Conservation (phyloP, 306 rosid genomes). For the Castanea mollissima region DNA sequence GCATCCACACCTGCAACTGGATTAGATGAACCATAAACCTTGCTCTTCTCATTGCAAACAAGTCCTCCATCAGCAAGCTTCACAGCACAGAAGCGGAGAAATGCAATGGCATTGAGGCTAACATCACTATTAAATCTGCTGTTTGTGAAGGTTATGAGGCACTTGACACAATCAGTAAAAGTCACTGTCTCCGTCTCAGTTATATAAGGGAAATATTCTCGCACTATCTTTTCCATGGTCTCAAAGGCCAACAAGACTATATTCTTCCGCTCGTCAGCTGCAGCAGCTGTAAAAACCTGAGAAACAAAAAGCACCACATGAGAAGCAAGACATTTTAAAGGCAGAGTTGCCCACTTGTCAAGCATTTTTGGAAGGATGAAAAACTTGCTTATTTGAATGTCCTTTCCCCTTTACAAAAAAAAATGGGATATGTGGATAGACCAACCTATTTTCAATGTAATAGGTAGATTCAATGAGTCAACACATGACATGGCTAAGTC, state of each 20-base stretch:
- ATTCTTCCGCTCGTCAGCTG: slow-evolving; percentile 93
- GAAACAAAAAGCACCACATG: slow-evolving; percentile 30
- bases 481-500: background rate
- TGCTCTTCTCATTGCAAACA: slow-evolving; percentile 64
- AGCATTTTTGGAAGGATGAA: background rate
- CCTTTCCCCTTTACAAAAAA: background rate
- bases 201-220: slow-evolving; percentile 94
- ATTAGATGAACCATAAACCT: slow-evolving; percentile 39
- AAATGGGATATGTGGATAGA: background rate
- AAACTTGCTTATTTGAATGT: background rate
- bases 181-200: slow-evolving; percentile 97
- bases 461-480: background rate
- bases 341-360: background rate
- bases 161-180: slow-evolving; percentile 92
- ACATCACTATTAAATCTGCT: slow-evolving; percentile 97
- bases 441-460: background rate
- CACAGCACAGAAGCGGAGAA: slow-evolving; percentile 96
- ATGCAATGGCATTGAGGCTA: slow-evolving; percentile 99
- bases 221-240: slow-evolving; percentile 97
- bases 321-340: slow-evolving; percentile 22
- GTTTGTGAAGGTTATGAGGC: slow-evolving; percentile 93
- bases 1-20: slow-evolving; percentile 38
- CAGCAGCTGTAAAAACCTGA: slow-evolving; percentile 97
- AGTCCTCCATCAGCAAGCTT: slow-evolving; percentile 99
- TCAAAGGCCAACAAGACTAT: slow-evolving; percentile 90